These are phyloP conservation scores for Colletotrichum higginsianum DNA, from an alignment of 2,329 filamentous ascomycete genomes.

Conservation along the genomic window DNA sequence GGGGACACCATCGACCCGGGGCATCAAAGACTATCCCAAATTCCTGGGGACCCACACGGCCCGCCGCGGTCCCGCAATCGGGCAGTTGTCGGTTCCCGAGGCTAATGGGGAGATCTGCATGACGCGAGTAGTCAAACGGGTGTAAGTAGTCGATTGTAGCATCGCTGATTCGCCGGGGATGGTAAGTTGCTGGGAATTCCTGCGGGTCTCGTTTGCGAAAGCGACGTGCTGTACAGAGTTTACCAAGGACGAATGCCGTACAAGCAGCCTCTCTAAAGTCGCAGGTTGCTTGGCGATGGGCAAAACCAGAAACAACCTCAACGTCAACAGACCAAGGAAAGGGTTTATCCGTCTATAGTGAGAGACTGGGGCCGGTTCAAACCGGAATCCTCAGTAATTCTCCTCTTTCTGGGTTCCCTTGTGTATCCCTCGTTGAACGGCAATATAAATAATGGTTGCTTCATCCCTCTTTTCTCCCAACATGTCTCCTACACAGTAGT, in stretches of 20 bases:
- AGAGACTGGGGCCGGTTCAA: no score
- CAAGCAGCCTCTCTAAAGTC: not conserved
- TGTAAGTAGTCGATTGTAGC: no score
- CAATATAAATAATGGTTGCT: not conserved
- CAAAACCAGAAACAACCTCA: not conserved
- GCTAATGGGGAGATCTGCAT: slow-evolving; percentile 27
- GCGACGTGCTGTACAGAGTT: not conserved
- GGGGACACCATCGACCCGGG: no score
- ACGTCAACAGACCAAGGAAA: not conserved
- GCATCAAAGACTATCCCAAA: no score
- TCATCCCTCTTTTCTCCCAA: not conserved
- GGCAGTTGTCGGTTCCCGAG: slow-evolving; percentile 8
- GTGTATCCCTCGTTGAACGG: no score
- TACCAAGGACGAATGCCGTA: not conserved
- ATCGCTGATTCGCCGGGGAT: not conserved
- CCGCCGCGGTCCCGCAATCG: no score
- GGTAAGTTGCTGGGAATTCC: not conserved
- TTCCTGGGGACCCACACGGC: no score
- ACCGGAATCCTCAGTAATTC: no score
- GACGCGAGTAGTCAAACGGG: slow-evolving; percentile 12
- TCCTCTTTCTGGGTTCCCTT: no score
- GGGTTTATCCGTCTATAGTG: not conserved
- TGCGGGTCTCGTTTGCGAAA: not conserved
- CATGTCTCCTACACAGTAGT: no score
- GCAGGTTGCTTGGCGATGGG: not conserved